Base-by-base conservation (phyloP, 306 rosid species). In the Prunus mira region DNA sequence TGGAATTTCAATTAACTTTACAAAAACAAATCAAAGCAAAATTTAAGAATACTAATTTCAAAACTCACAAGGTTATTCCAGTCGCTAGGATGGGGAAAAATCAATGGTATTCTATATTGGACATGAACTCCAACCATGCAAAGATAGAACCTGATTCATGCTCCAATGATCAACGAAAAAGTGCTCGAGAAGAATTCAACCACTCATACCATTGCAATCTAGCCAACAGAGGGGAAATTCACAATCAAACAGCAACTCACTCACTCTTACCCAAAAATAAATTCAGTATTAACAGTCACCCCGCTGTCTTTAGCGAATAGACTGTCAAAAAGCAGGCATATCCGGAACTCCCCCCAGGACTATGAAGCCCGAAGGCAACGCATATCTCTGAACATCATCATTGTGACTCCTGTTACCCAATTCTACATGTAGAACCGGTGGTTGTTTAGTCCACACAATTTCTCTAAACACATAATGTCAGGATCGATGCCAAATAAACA, bases 191-290 rank as follows among this genome's bases (percentile, higher is more conserved):
- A 52, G 22, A 52, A 18, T 52, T 52, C 5, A 52, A 52, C n/a
- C 24, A 52, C 9, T 18, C 58, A 52, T 52, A 18, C n/a, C 58
- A 52, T 4, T 63, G 67, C 67, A 63, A 63, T 63, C 45, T 30
- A 63, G 67, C 20, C 67, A 63, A 15, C 67, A 63, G 10, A 25
- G 15, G 28, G 27, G 12, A 2, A 3, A 15, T 15, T 14, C 45
- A 63, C 67, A 63, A 63, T 63, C 45, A 63, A 63, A 12, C 67
- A 15, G 67, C 67, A 27, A 62, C 67, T 28, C 28, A 52, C 20
- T 14, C 11, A 28, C 41, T 27, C 43, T 25, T 14, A 62, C 43
- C 43, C 45, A 62, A 19, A 28, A 6, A 62, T 62, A 62, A 18
- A 60, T 12, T 15, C 67, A 28, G 45, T 27, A 18, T 63, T 63